These are phyloP conservation scores for Anisodus acutangulus DNA, from an alignment of 257 asterid genomes.

Conservation along the genomic window DNA sequence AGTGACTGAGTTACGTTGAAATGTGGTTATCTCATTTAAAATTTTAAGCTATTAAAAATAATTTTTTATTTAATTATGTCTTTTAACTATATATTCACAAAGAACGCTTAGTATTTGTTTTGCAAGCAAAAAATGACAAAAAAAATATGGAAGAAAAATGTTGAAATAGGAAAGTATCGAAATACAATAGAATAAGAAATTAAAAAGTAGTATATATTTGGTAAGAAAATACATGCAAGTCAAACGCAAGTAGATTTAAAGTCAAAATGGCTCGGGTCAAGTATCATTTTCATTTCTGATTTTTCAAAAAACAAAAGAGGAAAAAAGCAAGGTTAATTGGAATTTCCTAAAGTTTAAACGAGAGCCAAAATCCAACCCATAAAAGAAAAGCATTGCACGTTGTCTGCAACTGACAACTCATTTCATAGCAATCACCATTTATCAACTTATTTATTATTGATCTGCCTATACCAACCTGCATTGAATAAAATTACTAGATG, in stretches of 20 bases:
- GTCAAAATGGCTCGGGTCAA: background rate
- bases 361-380: background rate
- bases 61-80: too few relatives aligned
- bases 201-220: too few relatives aligned
- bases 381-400: slow-evolving; percentile 40
- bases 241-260: background rate
- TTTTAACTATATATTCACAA: too few relatives aligned
- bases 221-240: background rate
- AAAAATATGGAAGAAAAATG: background rate
- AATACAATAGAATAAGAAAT: background rate
- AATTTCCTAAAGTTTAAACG: background rate
- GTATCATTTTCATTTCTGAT: background rate
- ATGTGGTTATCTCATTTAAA: too few relatives aligned
- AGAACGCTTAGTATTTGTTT: too few relatives aligned
- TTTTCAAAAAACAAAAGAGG: background rate
- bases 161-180: background rate
- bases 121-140: too few relatives aligned
- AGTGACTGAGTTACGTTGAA: too few relatives aligned
- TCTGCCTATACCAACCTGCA: slow-evolving; percentile 67
- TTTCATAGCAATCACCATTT: slow-evolving; percentile 29
- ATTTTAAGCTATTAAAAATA: too few relatives aligned
- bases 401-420: slow-evolving; percentile 49
- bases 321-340: background rate
- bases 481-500: slow-evolving; percentile 38
- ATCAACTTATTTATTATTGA: slow-evolving; percentile 52